Evolutionary conservation across 306 rosid genomes (phyloP).

Genomic region (Sicyos edulis): DNA sequence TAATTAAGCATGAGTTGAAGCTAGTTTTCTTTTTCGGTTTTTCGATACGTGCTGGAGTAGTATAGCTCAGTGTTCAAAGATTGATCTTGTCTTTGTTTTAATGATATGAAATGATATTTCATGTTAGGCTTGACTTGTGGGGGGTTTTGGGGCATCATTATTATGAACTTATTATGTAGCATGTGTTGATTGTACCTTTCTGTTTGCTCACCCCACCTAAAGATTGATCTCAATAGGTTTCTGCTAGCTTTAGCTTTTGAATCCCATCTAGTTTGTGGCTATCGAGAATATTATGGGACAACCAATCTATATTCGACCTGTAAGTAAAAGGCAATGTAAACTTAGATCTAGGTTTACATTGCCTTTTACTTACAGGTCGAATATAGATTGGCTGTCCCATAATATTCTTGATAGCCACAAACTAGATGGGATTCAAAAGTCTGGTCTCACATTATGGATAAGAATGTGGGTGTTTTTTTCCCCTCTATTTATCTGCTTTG

Average conservation of each 20-base stretch:
- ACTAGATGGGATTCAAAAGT: neutral
- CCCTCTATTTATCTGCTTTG: too few relatives aligned
- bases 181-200: neutral
- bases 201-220: too few relatives aligned
- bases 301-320: neutral
- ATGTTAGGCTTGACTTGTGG: neutral
- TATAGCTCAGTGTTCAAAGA: constrained; percentile 7
- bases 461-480: neutral
- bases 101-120: constrained; percentile 6
- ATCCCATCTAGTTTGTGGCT: too few relatives aligned
- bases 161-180: neutral
- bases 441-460: neutral
- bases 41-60: constrained; percentile 1
- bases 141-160: neutral
- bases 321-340: too few relatives aligned
- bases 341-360: too few relatives aligned
- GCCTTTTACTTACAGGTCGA: too few relatives aligned
- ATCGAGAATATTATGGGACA: neutral
- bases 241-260: too few relatives aligned
- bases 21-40: constrained; percentile 6
- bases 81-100: neutral
- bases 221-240: too few relatives aligned
- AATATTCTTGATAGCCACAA: neutral
- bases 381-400: neutral
- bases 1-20: constrained; percentile 12